Evolutionary conservation across 768 basidiomycete genomes (phyloP).

Genomic region (Mycena galericulata): DNA sequence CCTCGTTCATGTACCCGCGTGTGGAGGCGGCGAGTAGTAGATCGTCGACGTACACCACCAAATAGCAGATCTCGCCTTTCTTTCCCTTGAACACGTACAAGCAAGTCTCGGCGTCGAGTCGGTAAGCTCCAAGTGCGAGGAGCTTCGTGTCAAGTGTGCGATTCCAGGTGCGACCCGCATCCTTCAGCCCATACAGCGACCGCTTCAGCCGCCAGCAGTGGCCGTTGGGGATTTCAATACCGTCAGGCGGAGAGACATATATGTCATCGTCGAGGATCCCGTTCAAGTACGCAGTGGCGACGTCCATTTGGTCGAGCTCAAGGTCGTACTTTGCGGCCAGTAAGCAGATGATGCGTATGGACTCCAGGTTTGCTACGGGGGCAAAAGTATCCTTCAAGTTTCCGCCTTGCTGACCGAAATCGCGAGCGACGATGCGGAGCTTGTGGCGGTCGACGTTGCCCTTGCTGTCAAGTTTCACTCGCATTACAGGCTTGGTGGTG

Average conservation of each 20-base stretch:
- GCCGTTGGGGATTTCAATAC: neutral
- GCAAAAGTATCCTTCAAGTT: no score
- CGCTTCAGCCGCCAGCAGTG: neutral
- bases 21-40: neutral
- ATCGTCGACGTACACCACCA: constrained; percentile 4
- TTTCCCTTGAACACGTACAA: neutral
- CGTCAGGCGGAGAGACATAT: no score
- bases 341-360: constrained; percentile 4
- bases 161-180: constrained; percentile 8
- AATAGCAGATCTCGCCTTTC: neutral
- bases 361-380: no score
- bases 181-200: neutral
- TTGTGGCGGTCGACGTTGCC: no score
- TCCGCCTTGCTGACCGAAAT: no score
- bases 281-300: no score
- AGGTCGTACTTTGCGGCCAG: neutral
- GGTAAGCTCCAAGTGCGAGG: neutral
- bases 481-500: no score
- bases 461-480: no score
- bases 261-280: no score
- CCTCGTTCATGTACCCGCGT: neutral
- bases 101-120: neutral
- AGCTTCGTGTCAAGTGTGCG: neutral
- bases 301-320: constrained; percentile 5
- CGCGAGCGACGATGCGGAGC: no score